Evolutionary conservation across 2,329 filamentous ascomycete species (phyloP).

Genomic region (Zymoseptoria ardabiliae): DNA sequence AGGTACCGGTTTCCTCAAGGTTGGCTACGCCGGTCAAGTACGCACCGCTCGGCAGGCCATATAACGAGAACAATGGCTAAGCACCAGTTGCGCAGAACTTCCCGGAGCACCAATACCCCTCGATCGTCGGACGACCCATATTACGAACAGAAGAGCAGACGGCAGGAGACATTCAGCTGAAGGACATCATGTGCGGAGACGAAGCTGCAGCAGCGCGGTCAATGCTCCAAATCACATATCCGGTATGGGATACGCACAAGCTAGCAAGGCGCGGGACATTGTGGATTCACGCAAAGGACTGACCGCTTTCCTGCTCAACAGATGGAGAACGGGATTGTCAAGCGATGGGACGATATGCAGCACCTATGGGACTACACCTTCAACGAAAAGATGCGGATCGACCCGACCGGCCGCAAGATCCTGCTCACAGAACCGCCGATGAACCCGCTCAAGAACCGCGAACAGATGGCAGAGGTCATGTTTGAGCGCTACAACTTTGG

Average conservation of each 20-base stretch:
- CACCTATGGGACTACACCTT: conserved; percentile 99
- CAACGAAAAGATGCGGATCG: conserved; percentile 90
- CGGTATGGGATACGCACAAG: conserved; percentile 45
- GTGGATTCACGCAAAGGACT: not conserved
- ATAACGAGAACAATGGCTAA: not conserved
- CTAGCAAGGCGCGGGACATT: conserved; percentile 8
- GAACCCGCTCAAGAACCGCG: conserved; percentile 93
- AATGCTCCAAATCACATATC: conserved; percentile 97
- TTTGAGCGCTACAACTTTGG: conserved; percentile 95
- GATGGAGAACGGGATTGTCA: conserved; percentile 99
- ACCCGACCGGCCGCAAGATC: conserved; percentile 89
- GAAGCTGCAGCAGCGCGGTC: conserved; percentile 91
- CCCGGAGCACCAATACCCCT: conserved; percentile 96
- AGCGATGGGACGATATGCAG: conserved; percentile 99
- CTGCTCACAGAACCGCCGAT: conserved; percentile 94
- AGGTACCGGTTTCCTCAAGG: conserved; percentile 98
- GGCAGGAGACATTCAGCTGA: conserved; percentile 61
- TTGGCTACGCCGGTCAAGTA: conserved; percentile 91
- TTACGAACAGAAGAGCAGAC: conserved; percentile 88
- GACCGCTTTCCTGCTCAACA: conserved; percentile 28
- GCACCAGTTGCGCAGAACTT: conserved; percentile 63
- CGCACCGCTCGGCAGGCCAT: conserved; percentile 18
- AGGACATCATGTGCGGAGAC: conserved; percentile 99
- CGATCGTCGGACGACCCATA: conserved; percentile 95
- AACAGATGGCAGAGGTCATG: conserved; percentile 99